Conservation (phyloP, 106 monocot genomes). For the Xerophyta viscosa region DNA sequence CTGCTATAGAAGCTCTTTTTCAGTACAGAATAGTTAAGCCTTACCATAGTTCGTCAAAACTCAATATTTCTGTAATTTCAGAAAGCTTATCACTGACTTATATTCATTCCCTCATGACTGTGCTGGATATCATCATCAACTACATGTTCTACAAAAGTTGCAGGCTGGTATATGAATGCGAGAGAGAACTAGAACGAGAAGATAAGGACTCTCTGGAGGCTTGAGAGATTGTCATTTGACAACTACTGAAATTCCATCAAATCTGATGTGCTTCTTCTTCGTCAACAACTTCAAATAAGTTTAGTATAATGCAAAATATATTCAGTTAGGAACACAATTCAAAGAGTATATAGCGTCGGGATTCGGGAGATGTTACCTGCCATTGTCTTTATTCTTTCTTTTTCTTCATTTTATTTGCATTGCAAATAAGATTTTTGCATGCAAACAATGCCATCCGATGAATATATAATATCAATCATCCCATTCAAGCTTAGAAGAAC, state of each 20-base stretch:
- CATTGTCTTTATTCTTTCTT: too few relatives aligned
- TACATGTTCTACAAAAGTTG: conserved; percentile 70
- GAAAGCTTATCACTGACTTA: conserved; percentile 58
- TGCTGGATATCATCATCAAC: conserved; percentile 54
- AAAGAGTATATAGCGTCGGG: not conserved
- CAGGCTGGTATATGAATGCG: conserved; percentile 3
- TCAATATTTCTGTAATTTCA: conserved; percentile 18
- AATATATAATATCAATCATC: too few relatives aligned
- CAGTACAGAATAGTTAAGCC: conserved; percentile 45
- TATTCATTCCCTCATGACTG: conserved; percentile 48
- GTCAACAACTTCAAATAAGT: not conserved
- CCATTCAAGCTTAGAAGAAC: too few relatives aligned
- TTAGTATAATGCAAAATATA: too few relatives aligned
- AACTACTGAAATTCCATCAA: too few relatives aligned
- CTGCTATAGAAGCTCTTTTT: conserved; percentile 64
- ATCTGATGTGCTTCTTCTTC: too few relatives aligned
- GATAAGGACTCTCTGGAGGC: conserved; percentile 4
- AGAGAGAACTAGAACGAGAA: conserved; percentile 3
- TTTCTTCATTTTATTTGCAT: too few relatives aligned
- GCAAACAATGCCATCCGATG: too few relatives aligned
- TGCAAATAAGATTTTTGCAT: too few relatives aligned
- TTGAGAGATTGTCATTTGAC: too few relatives aligned
- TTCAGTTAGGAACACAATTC: too few relatives aligned
- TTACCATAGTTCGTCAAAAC: conserved; percentile 1
- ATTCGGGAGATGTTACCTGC: too few relatives aligned